A percentile compares a stretch with the other conserved stretches of the same genome.
These are phyloP conservation scores for Aurantiochytrium sp. DNA, from an alignment of 108 stramenopile species.

Conservation along the genomic window DNA sequence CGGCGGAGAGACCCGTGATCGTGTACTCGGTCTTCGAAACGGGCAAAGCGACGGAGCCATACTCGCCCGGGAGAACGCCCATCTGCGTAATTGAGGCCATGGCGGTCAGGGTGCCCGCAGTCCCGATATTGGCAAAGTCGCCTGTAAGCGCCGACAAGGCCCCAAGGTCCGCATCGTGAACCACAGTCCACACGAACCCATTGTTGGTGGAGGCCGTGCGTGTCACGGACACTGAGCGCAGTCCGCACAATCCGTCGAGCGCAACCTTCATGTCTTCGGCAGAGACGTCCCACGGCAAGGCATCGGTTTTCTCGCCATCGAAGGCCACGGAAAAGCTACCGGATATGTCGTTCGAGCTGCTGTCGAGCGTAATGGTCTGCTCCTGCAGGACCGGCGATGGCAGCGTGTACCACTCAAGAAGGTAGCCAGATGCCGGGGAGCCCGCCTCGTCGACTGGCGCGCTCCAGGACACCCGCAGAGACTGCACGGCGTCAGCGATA, in stretches of 20 bases:
- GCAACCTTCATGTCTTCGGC: constrained; percentile 48
- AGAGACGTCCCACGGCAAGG: constrained; percentile 33
- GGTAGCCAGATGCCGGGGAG: constrained; percentile 54
- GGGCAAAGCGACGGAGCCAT: constrained; percentile 34
- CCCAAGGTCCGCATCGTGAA: constrained; percentile 53
- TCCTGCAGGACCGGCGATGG: constrained; percentile 51
- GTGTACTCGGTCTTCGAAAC: constrained; percentile 16
- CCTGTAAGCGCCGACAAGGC: neutral
- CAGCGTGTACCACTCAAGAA: constrained; percentile 66
- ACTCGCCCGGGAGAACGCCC: constrained; percentile 44
- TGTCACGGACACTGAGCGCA: constrained; percentile 59
- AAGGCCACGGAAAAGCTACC: constrained; percentile 52
- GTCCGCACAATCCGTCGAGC: constrained; percentile 44
- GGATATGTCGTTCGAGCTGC: neutral
- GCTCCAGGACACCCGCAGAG: constrained; percentile 61
- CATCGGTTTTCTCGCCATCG: constrained; percentile 47
- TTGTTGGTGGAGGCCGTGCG: constrained; percentile 33
- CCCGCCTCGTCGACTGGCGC: constrained; percentile 55
- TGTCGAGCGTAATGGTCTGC: constrained; percentile 44
- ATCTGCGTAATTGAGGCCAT: neutral
- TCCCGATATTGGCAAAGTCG: neutral
- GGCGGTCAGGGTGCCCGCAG: neutral
- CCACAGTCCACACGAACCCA: constrained; percentile 62
- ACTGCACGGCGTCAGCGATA: constrained; percentile 61
- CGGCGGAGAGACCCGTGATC: constrained; percentile 52